Conservation (phyloP, 2,329 filamentous ascomycete species). For the Fusarium sulawesiense region DNA sequence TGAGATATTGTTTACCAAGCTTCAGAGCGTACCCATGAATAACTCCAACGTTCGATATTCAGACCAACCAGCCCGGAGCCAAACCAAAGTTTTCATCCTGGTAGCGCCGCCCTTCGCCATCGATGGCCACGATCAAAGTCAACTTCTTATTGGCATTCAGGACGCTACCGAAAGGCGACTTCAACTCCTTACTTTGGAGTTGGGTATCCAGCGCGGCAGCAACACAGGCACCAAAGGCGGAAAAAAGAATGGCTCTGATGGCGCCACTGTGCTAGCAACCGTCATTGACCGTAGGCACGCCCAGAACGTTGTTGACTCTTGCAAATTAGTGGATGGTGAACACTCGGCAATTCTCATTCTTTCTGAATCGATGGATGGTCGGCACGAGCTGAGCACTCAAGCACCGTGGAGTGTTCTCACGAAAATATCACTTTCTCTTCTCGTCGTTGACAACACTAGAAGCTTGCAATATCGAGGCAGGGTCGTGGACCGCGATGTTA, state of each 20-base stretch:
- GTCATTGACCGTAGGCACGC: conserved; percentile 66
- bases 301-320: conserved; percentile 77
- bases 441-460: conserved; percentile 70
- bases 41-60: conserved; percentile 71
- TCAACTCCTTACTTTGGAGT: conserved; percentile 72
- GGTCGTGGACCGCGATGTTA: conserved; percentile 63
- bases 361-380: conserved; percentile 71
- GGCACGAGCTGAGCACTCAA: conserved; percentile 76
- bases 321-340: conserved; percentile 74
- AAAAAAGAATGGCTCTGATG: conserved; percentile 35
- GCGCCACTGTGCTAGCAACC: conserved; percentile 46
- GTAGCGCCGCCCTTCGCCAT: conserved; percentile 67
- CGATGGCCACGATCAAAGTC: conserved; percentile 64
- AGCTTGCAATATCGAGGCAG: conserved; percentile 68
- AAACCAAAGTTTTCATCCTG: conserved; percentile 75
- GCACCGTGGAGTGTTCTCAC: conserved; percentile 79
- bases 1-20: conserved; percentile 77
- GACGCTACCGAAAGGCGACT: conserved; percentile 75
- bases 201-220: conserved; percentile 57
- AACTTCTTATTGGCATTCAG: conserved; percentile 75
- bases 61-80: conserved; percentile 62
- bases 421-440: conserved; percentile 71
- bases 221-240: conserved; percentile 43
- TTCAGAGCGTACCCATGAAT: conserved; percentile 74
- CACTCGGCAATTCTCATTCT: conserved; percentile 77